These are phyloP conservation scores for Vanderwaltozyma tropicalis DNA, from an alignment of 805 yeast genomes.

Conservation along the genomic window DNA sequence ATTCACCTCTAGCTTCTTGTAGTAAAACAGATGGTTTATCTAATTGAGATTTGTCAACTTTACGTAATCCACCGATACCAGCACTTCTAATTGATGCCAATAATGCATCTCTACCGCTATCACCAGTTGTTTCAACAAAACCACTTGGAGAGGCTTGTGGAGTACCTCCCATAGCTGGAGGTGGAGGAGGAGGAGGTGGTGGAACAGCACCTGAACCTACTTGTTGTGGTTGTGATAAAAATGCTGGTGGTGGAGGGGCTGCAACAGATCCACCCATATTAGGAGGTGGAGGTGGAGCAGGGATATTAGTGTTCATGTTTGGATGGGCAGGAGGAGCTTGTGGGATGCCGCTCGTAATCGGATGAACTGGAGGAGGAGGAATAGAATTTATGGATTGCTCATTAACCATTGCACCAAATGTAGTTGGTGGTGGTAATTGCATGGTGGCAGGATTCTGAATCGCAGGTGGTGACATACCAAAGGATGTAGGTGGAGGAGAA, in stretches of 20 bases:
- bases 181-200: slow-evolving; percentile 7
- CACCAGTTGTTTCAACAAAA: slow-evolving; percentile 31
- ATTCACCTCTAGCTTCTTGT: slow-evolving; percentile 62
- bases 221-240: slow-evolving; percentile 11
- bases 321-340: slow-evolving; percentile 12
- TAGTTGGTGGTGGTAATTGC: not conserved
- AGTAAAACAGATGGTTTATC: slow-evolving; percentile 68
- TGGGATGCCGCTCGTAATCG: slow-evolving; percentile 1
- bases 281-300: slow-evolving; percentile 4
- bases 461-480: slow-evolving; percentile 9
- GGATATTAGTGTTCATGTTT: slow-evolving; percentile 5
- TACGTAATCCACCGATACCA: slow-evolving; percentile 57
- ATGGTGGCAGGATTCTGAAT: slow-evolving; percentile 5
- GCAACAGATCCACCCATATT: slow-evolving; percentile 1
- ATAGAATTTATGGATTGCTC: not conserved
- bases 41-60: slow-evolving; percentile 72
- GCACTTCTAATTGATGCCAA: slow-evolving; percentile 80
- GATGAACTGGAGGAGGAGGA: slow-evolving; percentile 2
- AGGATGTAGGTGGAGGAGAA: slow-evolving; percentile 4
- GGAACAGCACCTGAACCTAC: slow-evolving; percentile 6
- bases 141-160: slow-evolving; percentile 3
- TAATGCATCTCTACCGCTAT: slow-evolving; percentile 64
- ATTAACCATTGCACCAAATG: no score
- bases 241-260: slow-evolving; percentile 13
- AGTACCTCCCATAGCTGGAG: slow-evolving; percentile 4